A percentile compares a stretch with the other conserved stretches of the same genome.
These are phyloP conservation scores for Spiraea crenata DNA, from an alignment of 331 rosid genomes.

Conservation along the genomic window DNA sequence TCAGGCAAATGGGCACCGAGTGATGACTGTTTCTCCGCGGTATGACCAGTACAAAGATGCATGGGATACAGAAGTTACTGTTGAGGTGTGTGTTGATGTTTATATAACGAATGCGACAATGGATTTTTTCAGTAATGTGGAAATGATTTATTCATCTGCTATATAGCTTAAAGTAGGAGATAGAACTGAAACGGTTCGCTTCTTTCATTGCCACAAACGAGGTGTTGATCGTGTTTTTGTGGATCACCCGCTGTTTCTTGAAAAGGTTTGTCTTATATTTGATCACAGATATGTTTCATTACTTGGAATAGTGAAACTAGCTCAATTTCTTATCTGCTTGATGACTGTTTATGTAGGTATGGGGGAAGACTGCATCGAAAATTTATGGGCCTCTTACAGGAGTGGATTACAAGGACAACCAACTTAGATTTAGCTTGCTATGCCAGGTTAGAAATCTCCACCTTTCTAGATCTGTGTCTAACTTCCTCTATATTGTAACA, in stretches of 20 bases:
- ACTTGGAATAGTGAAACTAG: background rate
- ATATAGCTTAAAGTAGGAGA: slow-evolving; percentile 52
- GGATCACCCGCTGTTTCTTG: slow-evolving; percentile 67
- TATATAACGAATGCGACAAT: too few relatives aligned
- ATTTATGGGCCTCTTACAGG: slow-evolving; percentile 63
- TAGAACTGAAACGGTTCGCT: slow-evolving; percentile 51
- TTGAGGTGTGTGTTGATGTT: slow-evolving; percentile 33
- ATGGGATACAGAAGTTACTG: slow-evolving; percentile 57
- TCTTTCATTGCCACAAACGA: slow-evolving; percentile 70
- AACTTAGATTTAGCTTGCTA: slow-evolving; percentile 64
- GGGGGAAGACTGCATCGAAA: slow-evolving; percentile 79
- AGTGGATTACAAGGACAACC: slow-evolving; percentile 62
- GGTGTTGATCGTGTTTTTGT: slow-evolving; percentile 82
- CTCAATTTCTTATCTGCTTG: background rate
- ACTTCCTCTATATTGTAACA: too few relatives aligned
- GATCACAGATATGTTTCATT: background rate
- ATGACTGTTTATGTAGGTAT: slow-evolving; percentile 46
- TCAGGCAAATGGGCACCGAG: slow-evolving; percentile 73
- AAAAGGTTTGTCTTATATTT: slow-evolving; percentile 43
- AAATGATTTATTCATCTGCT: background rate
- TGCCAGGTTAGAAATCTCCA: slow-evolving; percentile 50
- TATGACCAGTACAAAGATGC: slow-evolving; percentile 85
- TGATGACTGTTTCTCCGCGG: slow-evolving; percentile 64
- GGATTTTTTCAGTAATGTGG: background rate
- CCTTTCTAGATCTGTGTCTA: too few relatives aligned